Percentiles rank a stretch among this genome's conserved stretches.
These are phyloP conservation scores for Platanus orientalis DNA, from an alignment of 164 flowering plant genomes.

Conservation along the genomic window DNA sequence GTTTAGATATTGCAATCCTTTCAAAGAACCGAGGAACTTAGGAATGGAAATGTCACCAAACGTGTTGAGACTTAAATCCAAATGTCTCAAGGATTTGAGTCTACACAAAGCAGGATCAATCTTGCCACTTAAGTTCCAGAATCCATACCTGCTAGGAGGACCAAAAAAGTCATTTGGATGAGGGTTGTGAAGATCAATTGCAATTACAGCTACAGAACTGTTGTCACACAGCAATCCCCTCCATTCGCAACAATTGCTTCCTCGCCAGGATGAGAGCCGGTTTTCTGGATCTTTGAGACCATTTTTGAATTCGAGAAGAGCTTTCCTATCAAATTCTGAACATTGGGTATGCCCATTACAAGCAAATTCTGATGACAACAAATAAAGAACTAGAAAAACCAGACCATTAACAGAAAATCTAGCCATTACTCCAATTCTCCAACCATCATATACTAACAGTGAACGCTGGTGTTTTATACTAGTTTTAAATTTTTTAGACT, in stretches of 20 bases:
- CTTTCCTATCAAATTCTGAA: constrained; percentile 19
- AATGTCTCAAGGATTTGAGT: constrained; percentile 20
- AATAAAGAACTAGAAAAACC: constrained; percentile 1
- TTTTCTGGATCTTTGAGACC: constrained; percentile 29
- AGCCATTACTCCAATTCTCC: constrained; percentile 1
- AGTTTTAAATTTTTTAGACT: too few relatives aligned
- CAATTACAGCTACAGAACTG: constrained; percentile 18
- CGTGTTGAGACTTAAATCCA: constrained; percentile 31
- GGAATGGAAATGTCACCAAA: constrained; percentile 26
- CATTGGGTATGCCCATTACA: constrained; percentile 11
- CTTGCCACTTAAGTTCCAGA: constrained; percentile 31
- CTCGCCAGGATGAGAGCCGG: constrained; percentile 27
- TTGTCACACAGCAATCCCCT: constrained; percentile 20
- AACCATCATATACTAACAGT: neutral
- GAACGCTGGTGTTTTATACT: neutral
- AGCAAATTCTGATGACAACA: neutral
- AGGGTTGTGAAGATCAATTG: constrained; percentile 27
- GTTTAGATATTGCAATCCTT: constrained; percentile 23
- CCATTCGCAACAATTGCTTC: constrained; percentile 29
- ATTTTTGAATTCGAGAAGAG: constrained; percentile 24
- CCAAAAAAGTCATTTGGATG: constrained; percentile 7
- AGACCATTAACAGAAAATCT: constrained; percentile 1
- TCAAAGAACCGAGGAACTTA: constrained; percentile 26
- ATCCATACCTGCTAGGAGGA: constrained; percentile 22
- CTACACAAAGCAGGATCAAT: constrained; percentile 26